Evolutionary conservation across 1,284 basidiomycete genomes (phyloP).

Genomic region (Inonotus obliquus): DNA sequence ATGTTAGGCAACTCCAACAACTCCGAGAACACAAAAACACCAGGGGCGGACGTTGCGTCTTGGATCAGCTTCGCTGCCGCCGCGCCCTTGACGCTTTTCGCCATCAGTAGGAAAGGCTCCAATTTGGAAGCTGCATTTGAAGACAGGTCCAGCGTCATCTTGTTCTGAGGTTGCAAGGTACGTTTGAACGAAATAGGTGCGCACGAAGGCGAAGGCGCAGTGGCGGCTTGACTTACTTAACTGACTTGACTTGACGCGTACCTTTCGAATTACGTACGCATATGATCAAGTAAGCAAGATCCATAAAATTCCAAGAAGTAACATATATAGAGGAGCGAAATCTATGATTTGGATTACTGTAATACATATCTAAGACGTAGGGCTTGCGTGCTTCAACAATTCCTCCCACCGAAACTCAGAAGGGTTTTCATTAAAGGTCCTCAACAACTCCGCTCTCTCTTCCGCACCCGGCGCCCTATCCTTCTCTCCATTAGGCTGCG

Average conservation of each 20-base stretch:
- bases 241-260: not conserved
- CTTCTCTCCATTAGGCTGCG: constrained; percentile 29
- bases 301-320: not conserved
- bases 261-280: not conserved
- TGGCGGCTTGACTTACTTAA: not conserved
- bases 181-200: not conserved
- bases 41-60: constrained; percentile 83
- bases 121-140: constrained; percentile 58
- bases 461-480: constrained; percentile 18
- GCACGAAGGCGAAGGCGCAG: not conserved
- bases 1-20: constrained; percentile 79
- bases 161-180: not conserved
- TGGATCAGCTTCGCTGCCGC: constrained; percentile 85
- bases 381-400: constrained; percentile 47
- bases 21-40: constrained; percentile 89
- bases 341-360: too few species aligned
- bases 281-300: not conserved
- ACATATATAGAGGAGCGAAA: too few species aligned
- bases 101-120: constrained; percentile 87
- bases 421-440: constrained; percentile 69
- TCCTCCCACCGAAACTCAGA: constrained; percentile 73
- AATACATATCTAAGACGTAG: constrained; percentile 6
- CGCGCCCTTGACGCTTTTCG: constrained; percentile 85
- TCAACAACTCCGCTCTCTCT: constrained; percentile 47
- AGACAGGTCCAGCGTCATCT: constrained; percentile 44